Evolutionary conservation across 2,329 filamentous ascomycete species (phyloP).

Genomic region (Exophiala xenobiotica): DNA sequence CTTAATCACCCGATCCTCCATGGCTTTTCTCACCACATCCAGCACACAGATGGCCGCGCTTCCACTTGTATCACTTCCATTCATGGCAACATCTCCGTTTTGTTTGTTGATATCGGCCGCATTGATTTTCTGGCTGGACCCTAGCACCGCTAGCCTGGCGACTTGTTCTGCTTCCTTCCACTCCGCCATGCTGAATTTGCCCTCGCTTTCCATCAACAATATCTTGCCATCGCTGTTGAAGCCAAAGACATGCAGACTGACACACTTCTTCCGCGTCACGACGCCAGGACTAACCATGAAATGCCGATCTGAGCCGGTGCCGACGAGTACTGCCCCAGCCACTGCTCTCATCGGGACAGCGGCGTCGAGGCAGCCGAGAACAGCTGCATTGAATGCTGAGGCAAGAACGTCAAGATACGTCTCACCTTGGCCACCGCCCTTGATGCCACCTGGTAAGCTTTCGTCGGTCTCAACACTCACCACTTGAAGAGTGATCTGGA

Average conservation of each 20-base stretch:
- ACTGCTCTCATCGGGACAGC: constrained; percentile 76
- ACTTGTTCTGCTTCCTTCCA: constrained; percentile 71
- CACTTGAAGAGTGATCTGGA: constrained; percentile 46
- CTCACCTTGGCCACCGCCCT: constrained; percentile 28
- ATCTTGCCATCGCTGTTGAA: constrained; percentile 74
- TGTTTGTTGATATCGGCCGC: constrained; percentile 18
- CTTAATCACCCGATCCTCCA: constrained; percentile 28
- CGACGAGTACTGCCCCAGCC: constrained; percentile 64
- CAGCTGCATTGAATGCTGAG: constrained; percentile 74
- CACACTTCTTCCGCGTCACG: constrained; percentile 60
- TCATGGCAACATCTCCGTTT: constrained; percentile 26
- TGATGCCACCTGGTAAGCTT: constrained; percentile 32
- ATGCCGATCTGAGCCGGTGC: constrained; percentile 48
- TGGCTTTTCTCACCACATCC: constrained; percentile 25
- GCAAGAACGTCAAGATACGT: constrained; percentile 76
- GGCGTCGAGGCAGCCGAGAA: constrained; percentile 76
- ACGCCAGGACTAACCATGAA: constrained; percentile 63
- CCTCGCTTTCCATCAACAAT: constrained; percentile 78
- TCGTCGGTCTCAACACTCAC: constrained; percentile 35
- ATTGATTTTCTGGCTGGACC: constrained; percentile 18
- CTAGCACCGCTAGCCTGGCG: constrained; percentile 65
- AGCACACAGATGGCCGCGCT: constrained; percentile 17
- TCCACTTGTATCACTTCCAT: constrained; percentile 11
- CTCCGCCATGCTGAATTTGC: constrained; percentile 69
- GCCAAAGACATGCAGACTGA: constrained; percentile 77